phyloP scores from a whole-genome alignment of 352 stramenopile genomes.

The Saprolegnia parasitica region DNA sequence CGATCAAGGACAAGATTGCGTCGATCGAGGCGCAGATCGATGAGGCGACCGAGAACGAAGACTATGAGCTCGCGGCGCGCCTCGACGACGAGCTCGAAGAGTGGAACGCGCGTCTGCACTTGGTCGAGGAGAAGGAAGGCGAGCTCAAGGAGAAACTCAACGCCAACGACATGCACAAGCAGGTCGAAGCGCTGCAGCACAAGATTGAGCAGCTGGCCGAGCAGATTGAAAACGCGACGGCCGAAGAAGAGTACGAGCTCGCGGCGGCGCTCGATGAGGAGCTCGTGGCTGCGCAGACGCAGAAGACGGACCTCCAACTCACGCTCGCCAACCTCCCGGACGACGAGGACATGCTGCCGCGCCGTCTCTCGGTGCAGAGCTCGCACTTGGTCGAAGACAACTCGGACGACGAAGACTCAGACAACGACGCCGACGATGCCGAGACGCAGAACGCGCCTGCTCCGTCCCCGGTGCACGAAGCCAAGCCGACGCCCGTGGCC shows the following conservation, averaged over 20 bases:
- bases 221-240: constrained; percentile 63
- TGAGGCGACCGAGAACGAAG: constrained; percentile 68
- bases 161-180: constrained; percentile 15
- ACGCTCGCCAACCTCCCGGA: constrained; percentile 33
- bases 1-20: constrained; percentile 52
- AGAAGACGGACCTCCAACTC: constrained; percentile 44
- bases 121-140: constrained; percentile 3
- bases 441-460: constrained; percentile 26
- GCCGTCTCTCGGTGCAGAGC: not conserved
- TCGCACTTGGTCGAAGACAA: constrained; percentile 4
- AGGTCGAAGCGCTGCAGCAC: constrained; percentile 31
- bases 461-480: not conserved
- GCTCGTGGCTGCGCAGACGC: constrained; percentile 45
- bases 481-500: not conserved
- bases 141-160: constrained; percentile 10
- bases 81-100: constrained; percentile 69
- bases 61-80: constrained; percentile 72
- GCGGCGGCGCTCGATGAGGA: constrained; percentile 61
- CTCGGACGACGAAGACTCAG: not conserved
- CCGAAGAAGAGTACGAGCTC: constrained; percentile 66
- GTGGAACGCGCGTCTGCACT: constrained; percentile 35
- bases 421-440: constrained; percentile 26
- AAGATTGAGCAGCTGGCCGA: constrained; percentile 43
- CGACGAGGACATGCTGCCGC: constrained; percentile 16
- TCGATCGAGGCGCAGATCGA: constrained; percentile 68